These are phyloP conservation scores for Trypanosoma platydactyli DNA, from an alignment of 208 protist species.

Conservation along the genomic window DNA sequence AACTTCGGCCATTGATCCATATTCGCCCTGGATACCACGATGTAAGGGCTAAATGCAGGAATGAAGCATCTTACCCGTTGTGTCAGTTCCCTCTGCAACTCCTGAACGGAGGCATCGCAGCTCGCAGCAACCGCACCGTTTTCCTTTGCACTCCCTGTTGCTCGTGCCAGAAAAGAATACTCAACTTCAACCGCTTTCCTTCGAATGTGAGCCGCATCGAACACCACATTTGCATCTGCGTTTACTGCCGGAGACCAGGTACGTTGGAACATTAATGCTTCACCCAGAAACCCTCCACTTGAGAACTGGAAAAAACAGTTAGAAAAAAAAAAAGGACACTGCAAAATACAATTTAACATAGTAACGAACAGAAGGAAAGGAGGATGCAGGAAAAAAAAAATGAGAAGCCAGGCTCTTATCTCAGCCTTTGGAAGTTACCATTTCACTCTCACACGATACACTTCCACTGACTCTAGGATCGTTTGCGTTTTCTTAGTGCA, in stretches of 20 bases:
- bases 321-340: conserved; percentile 8
- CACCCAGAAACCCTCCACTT: background rate
- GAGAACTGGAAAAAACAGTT: background rate
- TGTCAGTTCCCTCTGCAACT: conserved; percentile 27
- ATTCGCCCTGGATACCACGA: conserved; percentile 62
- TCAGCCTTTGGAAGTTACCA: too few relatives aligned
- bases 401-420: background rate
- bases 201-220: conserved; percentile 23
- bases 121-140: conserved; percentile 52
- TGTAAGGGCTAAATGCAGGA: conserved; percentile 44
- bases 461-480: conserved; percentile 5
- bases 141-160: conserved; percentile 23
- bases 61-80: conserved; percentile 18
- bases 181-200: conserved; percentile 3
- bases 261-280: conserved; percentile 21
- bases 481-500: conserved; percentile 40
- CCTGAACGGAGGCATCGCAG: conserved; percentile 40
- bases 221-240: conserved; percentile 12
- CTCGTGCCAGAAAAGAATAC: background rate
- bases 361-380: conserved; percentile 17
- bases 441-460: background rate
- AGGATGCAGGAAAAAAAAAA: conserved; percentile 17
- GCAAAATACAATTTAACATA: conserved; percentile 12
- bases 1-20: conserved; percentile 38
- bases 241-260: conserved; percentile 41